Base-by-base conservation (phyloP, 164 flowering plant genomes). In the Santalum album region DNA sequence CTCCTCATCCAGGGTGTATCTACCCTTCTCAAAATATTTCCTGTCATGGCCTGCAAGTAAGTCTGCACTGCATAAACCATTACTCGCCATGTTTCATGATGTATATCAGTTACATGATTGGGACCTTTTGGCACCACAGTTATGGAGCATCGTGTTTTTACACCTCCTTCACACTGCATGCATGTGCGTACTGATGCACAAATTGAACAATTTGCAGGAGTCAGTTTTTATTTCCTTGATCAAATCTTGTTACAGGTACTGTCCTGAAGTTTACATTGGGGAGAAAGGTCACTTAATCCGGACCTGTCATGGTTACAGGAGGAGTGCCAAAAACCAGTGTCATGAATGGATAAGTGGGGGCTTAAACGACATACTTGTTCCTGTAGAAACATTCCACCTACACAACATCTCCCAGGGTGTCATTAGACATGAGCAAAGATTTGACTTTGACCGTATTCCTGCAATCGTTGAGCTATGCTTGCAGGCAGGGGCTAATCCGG, bases 11-110 rank as follows among this genome's bases (percentile, higher is more conserved):
- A 70, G 40, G 96, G 96, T 29, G 77, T 89, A 25, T 76, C 90
- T 20, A 21, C 72, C 12, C 91, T 89, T 56, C 67, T 92, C 59
- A 72, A 70, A 57, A 40, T 49, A 11, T 53, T 84, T 22, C 90
- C 96, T 4, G 56, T 82, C 57, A 49, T 75, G 57, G 63, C 90
- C 21, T 92, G 96, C 90, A 89, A 80, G 98, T 92, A 73, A 73
- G 84, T 69, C 6, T 20, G 12, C 32, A 32, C n/a, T 39, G 23
- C 39, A 25, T 27, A 20, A 34, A 36, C 34, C 42, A 44, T 48
- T 19, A 27, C 34, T 9, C 9, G 34, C 9, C 34, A 29, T 29
- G 34, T 29, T 29, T 29, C 34, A n/a, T n/a, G n/a, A n/a, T n/a
- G n/a, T n/a, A n/a, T n/a, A n/a, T n/a, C n/a, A n/a, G n/a, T n/a